Evolutionary conservation across 179 eudicot genomes (phyloP).

Genomic region (Camellia oleifera): DNA sequence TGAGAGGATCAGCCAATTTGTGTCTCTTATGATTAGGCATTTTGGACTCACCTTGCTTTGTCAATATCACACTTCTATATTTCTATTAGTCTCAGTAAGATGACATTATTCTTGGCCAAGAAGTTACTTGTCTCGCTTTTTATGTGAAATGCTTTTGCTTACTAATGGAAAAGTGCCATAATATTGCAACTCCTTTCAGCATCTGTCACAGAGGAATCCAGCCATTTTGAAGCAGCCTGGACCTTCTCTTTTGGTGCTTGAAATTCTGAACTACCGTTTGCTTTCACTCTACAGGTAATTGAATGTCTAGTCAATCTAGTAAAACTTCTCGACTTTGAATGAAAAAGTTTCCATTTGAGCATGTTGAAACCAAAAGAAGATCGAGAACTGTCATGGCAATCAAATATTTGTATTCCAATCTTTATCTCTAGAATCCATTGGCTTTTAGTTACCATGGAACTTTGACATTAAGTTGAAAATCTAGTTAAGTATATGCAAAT

Average conservation of each 20-base stretch:
- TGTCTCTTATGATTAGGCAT: neutral
- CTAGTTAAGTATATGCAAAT: neutral
- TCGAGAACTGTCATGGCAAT: neutral
- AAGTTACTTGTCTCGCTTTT: constrained; percentile 7
- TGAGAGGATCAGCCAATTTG: neutral
- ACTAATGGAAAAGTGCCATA: neutral
- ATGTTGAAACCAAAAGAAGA: constrained; percentile 5
- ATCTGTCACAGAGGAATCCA: constrained; percentile 79
- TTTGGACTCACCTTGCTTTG: neutral
- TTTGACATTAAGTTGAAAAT: neutral
- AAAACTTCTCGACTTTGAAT: neutral
- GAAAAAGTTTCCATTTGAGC: constrained; percentile 6
- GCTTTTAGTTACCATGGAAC: neutral
- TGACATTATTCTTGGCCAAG: constrained; percentile 7
- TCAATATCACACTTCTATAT: neutral
- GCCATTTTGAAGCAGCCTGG: constrained; percentile 74
- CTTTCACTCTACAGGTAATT: constrained; percentile 93
- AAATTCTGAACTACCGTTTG: constrained; percentile 88
- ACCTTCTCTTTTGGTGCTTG: constrained; percentile 85
- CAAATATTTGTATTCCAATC: neutral
- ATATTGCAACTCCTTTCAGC: constrained; percentile 43
- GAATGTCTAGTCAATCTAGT: neutral
- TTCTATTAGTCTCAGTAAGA: neutral
- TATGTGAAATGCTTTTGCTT: constrained; percentile 4
- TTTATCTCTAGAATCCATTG: constrained; percentile 1